phyloP scores from a whole-genome alignment of 768 basidiomycete species.

The Lactifluus volemus region DNA sequence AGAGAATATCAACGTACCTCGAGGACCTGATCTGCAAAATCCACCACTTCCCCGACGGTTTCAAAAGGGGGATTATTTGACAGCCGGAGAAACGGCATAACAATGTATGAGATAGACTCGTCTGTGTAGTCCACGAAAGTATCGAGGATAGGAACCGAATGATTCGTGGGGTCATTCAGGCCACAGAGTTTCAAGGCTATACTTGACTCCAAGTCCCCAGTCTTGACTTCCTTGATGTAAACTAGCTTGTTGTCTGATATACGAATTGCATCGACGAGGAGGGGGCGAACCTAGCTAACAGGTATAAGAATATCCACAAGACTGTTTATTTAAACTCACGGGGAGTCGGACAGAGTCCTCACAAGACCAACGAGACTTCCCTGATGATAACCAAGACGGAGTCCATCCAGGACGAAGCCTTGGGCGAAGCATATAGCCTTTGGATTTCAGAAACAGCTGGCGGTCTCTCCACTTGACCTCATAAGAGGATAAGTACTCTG shows the following conservation, averaged over 20 bases:
- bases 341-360: conserved; percentile 5
- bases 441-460: conserved; percentile 12
- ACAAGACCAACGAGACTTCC: background rate
- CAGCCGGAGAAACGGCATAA: conserved; percentile 15
- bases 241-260: conserved; percentile 24
- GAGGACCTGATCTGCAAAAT: conserved; percentile 12
- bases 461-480: conserved; percentile 12
- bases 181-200: conserved; percentile 15
- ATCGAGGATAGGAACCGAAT: conserved; percentile 15
- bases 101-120: conserved; percentile 4
- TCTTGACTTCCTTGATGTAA: conserved; percentile 24
- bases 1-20: background rate
- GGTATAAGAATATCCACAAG: background rate
- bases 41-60: conserved; percentile 3
- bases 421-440: conserved; percentile 18
- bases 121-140: background rate
- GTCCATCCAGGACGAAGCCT: conserved; percentile 17
- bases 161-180: conserved; percentile 1
- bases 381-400: conserved; percentile 17
- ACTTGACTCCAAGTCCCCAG: conserved; percentile 9
- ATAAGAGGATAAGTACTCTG: background rate
- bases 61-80: background rate
- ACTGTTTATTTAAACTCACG: background rate
- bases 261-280: conserved; percentile 27
- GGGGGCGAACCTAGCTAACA: background rate